Percentiles rank a stretch among this genome's conserved stretches.
These are phyloP conservation scores for Pichia cephalocereana DNA, from an alignment of 805 yeast species.

Conservation along the genomic window DNA sequence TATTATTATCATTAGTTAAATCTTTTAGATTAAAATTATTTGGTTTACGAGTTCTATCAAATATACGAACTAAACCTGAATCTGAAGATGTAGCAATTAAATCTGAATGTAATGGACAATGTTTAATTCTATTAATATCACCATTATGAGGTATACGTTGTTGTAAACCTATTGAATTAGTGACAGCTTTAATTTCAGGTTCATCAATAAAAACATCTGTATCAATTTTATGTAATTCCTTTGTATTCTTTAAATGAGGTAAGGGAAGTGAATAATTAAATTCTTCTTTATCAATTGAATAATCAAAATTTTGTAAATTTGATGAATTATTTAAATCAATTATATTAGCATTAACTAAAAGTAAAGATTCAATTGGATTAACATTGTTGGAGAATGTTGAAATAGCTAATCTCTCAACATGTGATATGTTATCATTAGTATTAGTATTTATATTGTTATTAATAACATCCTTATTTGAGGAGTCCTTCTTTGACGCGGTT, in stretches of 20 bases:
- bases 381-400: slow-evolving; percentile 61
- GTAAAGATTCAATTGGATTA: slow-evolving; percentile 17
- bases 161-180: slow-evolving; percentile 14
- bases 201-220: not conserved
- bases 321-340: not conserved
- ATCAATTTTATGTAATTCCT: not conserved
- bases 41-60: slow-evolving; percentile 80
- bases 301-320: slow-evolving; percentile 20
- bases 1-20: not conserved
- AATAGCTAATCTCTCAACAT: slow-evolving; percentile 36
- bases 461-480: too few species aligned
- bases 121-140: slow-evolving; percentile 63
- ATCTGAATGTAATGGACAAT: slow-evolving; percentile 84
- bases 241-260: slow-evolving; percentile 7
- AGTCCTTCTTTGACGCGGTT: slow-evolving; percentile 22
- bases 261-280: slow-evolving; percentile 15
- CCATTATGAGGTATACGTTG: slow-evolving; percentile 64
- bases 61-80: slow-evolving; percentile 54
- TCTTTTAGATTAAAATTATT: slow-evolving; percentile 15
- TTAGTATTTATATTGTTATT: slow-evolving; percentile 1
- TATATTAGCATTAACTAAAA: slow-evolving; percentile 7
- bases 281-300: slow-evolving; percentile 28
- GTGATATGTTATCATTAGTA: not conserved
- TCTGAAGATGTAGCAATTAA: slow-evolving; percentile 64
- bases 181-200: not conserved